Evolutionary conservation across 139 green algal species (phyloP), one percentile per base, ranked within the genome.

Genomic region (Axilococcus clingmanii): DNA sequence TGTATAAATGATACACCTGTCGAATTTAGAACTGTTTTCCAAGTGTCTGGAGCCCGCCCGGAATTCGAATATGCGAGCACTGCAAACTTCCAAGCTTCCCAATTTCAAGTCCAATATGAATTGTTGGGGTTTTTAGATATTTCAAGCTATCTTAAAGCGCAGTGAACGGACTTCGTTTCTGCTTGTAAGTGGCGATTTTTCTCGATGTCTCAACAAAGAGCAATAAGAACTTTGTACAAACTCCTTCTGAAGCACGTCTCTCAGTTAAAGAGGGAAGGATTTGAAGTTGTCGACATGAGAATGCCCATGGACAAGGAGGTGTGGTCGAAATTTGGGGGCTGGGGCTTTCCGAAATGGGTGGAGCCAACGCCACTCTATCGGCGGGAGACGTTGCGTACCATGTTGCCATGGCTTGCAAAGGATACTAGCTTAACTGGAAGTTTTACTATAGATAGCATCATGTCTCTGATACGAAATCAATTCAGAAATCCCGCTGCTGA

Each of bases 381-480:
- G 7, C 19, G n/a, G 19, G 36, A 43, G 22, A n/a, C 36, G 6
- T 24, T 43, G 7, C 36, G 22, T 24, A n/a, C 19, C 20, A 31
- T 62, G 7, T 28, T 41, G 9, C 60, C 60, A 6, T 68, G 60
- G 60, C 35, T 42, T 25, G 49, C 52, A 17, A 16, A 19, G 12
- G n/a, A 9, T 5, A 20, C 17, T 7, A 12, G n/a, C 9, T 2
- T 28, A 20, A 14, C 36, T 32, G 61, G 61, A 19, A 43, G 4
- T 24, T 44, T 69, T 9, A 50, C 12, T 11, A 32, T 32, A 7
- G n/a, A 40, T 2, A 22, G 48, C 19, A 30, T 63, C 37, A 25
- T 40, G 15, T 22, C 36, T 29, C 28, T 30, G 5, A 20, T 70
- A 3, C 29, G 38, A 16, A 34, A 42, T 4, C 16, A 19, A 24